Evolutionary conservation across 768 basidiomycete genomes (phyloP), one percentile per base, ranked within the genome.

Genomic region (Kwoniella mangroviensis): DNA sequence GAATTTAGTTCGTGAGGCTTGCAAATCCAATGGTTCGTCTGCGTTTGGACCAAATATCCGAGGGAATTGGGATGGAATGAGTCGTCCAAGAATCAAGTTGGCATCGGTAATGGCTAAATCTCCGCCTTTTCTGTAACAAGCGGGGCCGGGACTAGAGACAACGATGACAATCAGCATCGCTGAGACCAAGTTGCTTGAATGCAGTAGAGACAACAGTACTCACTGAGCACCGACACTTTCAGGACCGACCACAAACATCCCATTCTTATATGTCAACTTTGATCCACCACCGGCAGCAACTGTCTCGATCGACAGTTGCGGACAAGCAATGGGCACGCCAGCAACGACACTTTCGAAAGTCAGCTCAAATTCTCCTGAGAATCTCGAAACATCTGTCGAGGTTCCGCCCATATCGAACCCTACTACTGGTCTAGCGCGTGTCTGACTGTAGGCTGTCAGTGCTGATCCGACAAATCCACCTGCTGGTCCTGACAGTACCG

Each of bases 401-500:
- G 96, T 98, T 17, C 95, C 74, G 55, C 81, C 75, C 80, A 78
- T 71, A 26, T 86, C 89, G 21, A 78, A 92, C 90, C 93, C 93
- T 68, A 97, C 95, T 73, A 96, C 88, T 0, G 94, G 91, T 45
- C 87, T 84, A 75, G 87, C 90, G 72, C 85, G 81, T 71, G 88
- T 84, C 72, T 93, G 92, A 91, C 93, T 96, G 75, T 92, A 94
- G 19, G 85, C 85, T 2, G 93, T 95, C 72, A 94, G 84, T 0
- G 94, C 93, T 76, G 93, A 96, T 0, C 96, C 96, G 0, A 98
- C 96, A 10, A 98, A 95, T 2, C 95, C 95, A 3, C 95, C 95
- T 0, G 95, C 96, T 0, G 95, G 96, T 4, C 84, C 84, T 75
- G 92, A 94, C 42, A 97, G 83, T 71, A 98, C 94, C 73, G 92